Conservation (phyloP, 208 protist genomes). For the Acanthamoeba sp. region DNA sequence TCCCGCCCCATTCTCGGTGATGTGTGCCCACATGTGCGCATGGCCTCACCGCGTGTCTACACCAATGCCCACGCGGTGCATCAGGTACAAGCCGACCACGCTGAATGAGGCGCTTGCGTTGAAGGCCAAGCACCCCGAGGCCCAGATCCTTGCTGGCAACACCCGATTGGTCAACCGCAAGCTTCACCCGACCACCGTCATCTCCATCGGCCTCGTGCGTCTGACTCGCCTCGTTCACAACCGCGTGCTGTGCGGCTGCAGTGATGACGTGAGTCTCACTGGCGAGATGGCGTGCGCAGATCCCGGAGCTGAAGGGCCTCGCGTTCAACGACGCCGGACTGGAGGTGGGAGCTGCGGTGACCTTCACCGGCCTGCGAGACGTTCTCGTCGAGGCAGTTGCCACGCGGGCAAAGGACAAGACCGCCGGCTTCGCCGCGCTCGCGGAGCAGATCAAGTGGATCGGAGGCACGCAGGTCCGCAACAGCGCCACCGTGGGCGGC, state of each 20-base stretch:
- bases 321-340: background rate
- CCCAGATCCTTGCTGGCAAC: background rate
- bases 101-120: background rate
- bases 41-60: no score
- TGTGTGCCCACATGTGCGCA: no score
- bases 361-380: constrained; percentile 76
- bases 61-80: no score
- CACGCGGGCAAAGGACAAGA: background rate
- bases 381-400: background rate
- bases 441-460: constrained; percentile 30
- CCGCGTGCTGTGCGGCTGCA: no score
- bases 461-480: constrained; percentile 33
- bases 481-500: constrained; percentile 30
- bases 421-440: background rate
- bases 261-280: no score
- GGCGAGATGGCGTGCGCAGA: background rate
- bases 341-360: constrained; percentile 77
- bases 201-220: background rate
- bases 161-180: background rate
- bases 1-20: no score
- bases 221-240: no score
- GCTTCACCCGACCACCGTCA: background rate
- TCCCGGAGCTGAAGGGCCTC: constrained; percentile 79
- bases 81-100: background rate
- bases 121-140: background rate